Conservation (phyloP, 768 basidiomycete genomes). For the Boletus rufocinnamomeus region DNA sequence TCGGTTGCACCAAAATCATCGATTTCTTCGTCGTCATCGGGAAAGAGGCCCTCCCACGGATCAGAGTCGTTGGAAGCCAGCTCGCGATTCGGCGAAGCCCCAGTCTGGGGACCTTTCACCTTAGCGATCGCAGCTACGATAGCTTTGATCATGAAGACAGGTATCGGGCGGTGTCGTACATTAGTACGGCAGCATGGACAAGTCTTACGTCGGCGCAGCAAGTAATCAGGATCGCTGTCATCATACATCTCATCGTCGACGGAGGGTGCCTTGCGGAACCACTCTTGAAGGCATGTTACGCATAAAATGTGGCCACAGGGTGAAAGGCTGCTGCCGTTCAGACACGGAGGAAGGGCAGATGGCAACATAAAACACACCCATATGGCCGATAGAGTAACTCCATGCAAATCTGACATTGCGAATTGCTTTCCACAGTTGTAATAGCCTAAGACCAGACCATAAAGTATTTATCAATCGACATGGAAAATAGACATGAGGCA, state of each 20-base stretch:
- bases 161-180: constrained; percentile 61
- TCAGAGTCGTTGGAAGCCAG: constrained; percentile 47
- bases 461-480: not conserved
- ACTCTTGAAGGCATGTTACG: constrained; percentile 67
- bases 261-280: constrained; percentile 71
- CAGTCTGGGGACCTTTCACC: constrained; percentile 35
- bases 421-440: constrained; percentile 53
- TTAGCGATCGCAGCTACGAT: constrained; percentile 52
- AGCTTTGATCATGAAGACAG: constrained; percentile 67
- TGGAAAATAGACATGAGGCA: not conserved
- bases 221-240: constrained; percentile 43
- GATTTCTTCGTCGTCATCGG: constrained; percentile 45
- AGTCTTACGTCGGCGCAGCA: constrained; percentile 62
- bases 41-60: constrained; percentile 75
- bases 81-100: constrained; percentile 24
- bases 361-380: constrained; percentile 48
- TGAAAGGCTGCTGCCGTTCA: constrained; percentile 48
- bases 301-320: constrained; percentile 85
- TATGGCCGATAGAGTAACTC: constrained; percentile 65
- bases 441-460: constrained; percentile 43
- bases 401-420: constrained; percentile 80
- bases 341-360: constrained; percentile 1
- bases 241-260: constrained; percentile 47
- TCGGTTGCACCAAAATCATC: constrained; percentile 34
- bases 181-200: constrained; percentile 71